Percentiles rank a stretch among this genome's conserved stretches.
Conservation (phyloP, 345 rosid genomes). For the Hevea brasiliensis region DNA sequence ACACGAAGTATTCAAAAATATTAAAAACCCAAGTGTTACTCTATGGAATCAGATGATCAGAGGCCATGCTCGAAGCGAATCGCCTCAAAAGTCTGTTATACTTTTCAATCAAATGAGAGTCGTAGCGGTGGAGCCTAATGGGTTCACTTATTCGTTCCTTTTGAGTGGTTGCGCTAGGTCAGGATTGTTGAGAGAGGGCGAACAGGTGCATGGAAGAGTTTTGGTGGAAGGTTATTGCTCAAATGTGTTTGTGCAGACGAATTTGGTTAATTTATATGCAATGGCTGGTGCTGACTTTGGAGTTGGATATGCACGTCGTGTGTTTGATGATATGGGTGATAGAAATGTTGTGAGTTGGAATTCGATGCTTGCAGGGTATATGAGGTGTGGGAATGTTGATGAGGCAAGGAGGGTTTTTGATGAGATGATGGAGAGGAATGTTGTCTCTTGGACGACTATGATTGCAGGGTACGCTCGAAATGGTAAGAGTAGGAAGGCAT, state of each 20-base stretch:
- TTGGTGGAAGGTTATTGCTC: slow-evolving; percentile 39
- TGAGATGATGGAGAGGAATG: slow-evolving; percentile 41
- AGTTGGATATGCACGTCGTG: slow-evolving; percentile 25
- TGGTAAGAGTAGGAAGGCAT: slow-evolving; percentile 37
- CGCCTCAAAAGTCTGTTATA: slow-evolving; percentile 29
- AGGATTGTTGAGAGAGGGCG: slow-evolving; percentile 39
- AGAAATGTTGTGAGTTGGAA: slow-evolving; percentile 43
- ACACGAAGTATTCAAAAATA: slow-evolving; percentile 18
- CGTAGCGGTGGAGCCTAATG: slow-evolving; percentile 35
- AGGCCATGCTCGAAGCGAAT: slow-evolving; percentile 34
- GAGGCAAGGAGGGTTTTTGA: slow-evolving; percentile 31
- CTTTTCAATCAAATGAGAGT: slow-evolving; percentile 42
- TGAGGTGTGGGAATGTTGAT: slow-evolving; percentile 34
- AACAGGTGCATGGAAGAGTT: slow-evolving; percentile 50
- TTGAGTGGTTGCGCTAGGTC: slow-evolving; percentile 43
- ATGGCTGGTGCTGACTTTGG: slow-evolving; percentile 5
- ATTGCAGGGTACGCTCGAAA: slow-evolving; percentile 36
- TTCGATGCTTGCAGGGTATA: slow-evolving; percentile 37
- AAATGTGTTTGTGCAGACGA: slow-evolving; percentile 42
- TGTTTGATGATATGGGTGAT: slow-evolving; percentile 46
- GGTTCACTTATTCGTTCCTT: slow-evolving; percentile 48
- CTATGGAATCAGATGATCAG: slow-evolving; percentile 57
- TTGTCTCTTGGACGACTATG: slow-evolving; percentile 48
- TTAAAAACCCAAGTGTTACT: slow-evolving; percentile 36
- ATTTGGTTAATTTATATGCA: slow-evolving; percentile 47